Evolutionary conservation across 495 filamentous ascomycete species (phyloP).

Genomic region (Hypoxylon fragiforme): DNA sequence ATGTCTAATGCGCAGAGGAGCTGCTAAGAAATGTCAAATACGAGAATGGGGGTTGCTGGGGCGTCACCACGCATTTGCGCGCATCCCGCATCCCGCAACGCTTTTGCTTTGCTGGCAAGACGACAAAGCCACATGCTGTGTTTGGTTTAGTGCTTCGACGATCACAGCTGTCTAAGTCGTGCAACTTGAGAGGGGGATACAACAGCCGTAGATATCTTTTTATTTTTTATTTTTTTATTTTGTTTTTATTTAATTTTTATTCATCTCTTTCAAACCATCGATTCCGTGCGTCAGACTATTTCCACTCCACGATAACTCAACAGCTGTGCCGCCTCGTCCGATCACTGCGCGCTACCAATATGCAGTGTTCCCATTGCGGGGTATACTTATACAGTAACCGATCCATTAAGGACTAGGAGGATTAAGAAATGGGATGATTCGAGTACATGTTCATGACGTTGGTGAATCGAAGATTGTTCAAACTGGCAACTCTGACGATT

Average conservation of each 20-base stretch:
- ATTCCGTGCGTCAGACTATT: constrained; percentile 33
- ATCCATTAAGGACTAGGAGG: constrained; percentile 1
- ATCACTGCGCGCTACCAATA: constrained; percentile 4
- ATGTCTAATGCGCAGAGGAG: constrained; percentile 1
- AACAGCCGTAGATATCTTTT: constrained; percentile 6
- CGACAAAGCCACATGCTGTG: constrained; percentile 30
- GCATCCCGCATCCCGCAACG: too few species aligned
- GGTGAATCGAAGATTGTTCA: constrained; percentile 1
- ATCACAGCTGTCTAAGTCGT: constrained; percentile 22
- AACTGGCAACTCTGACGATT: too few species aligned
- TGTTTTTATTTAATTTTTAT: too few species aligned
- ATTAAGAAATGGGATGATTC: constrained; percentile 5
- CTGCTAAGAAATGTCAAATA: constrained; percentile 24
- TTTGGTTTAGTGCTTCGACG: constrained; percentile 27
- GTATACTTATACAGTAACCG: constrained; percentile 17
- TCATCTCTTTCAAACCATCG: constrained; percentile 6
- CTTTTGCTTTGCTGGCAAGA: constrained; percentile 32
- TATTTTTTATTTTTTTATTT: constrained; percentile 5
- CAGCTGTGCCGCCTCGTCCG: constrained; percentile 9
- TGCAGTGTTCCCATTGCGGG: constrained; percentile 24
- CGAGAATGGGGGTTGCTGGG: constrained; percentile 22
- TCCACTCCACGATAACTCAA: constrained; percentile 18
- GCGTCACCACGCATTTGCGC: constrained; percentile 28
- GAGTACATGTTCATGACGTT: constrained; percentile 34
- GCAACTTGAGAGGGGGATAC: constrained; percentile 15